Evolutionary conservation across 139 green algal species (phyloP).

Genomic region (Monoraphidium neglectum): DNA sequence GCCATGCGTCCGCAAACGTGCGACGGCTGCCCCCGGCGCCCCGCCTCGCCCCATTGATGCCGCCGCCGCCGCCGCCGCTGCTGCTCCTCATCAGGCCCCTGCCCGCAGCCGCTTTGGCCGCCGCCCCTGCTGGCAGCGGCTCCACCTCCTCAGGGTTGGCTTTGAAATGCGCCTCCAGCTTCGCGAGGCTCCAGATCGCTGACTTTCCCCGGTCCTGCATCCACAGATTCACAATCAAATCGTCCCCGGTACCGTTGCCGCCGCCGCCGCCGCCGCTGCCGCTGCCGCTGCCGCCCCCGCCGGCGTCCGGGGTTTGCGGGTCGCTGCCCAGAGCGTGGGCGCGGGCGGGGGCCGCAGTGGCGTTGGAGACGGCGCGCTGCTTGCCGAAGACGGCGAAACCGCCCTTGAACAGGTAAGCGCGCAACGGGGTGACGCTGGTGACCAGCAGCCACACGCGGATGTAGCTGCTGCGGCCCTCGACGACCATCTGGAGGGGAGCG

Average conservation of each 20-base stretch:
- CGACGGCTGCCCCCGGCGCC: not conserved
- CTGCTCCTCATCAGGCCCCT: not conserved
- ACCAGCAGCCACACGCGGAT: conserved; percentile 71
- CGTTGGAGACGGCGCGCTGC: conserved; percentile 7
- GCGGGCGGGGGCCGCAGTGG: conserved; percentile 11
- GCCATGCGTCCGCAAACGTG: conserved; percentile 27
- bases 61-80: not conserved
- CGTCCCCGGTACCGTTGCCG: conserved; percentile 27
- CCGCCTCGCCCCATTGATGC: not conserved
- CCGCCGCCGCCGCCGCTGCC: conserved; percentile 9
- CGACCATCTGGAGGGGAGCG: conserved; percentile 14
- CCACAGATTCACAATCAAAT: conserved; percentile 74
- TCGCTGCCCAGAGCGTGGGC: too few species aligned
- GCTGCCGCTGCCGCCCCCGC: conserved; percentile 2
- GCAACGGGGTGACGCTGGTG: conserved; percentile 41
- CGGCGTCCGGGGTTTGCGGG: not conserved
- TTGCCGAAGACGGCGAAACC: conserved; percentile 60
- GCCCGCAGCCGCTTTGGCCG: not conserved
- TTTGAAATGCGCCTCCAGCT: conserved; percentile 47
- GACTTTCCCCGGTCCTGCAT: conserved; percentile 50
- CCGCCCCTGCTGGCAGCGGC: conserved; percentile 3
- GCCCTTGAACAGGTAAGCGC: conserved; percentile 61
- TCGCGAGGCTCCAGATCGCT: conserved; percentile 54
- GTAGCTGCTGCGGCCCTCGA: conserved; percentile 47
- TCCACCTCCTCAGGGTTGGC: conserved; percentile 8